Conservation (phyloP, 192 early-diverging fungal genomes). For the Diversispora epigaea region DNA sequence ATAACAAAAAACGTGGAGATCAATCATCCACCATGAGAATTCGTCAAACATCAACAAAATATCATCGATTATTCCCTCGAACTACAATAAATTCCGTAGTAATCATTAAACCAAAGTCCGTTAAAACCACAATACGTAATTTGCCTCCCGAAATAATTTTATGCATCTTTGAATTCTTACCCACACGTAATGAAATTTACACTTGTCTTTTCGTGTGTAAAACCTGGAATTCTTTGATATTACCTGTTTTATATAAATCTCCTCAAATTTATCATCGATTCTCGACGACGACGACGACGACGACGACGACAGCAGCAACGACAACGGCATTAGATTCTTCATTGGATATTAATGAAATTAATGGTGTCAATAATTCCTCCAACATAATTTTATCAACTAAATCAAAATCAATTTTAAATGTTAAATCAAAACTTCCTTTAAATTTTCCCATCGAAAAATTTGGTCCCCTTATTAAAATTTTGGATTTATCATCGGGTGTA, state of each 20-base stretch:
- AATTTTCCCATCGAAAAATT: conserved; percentile 24
- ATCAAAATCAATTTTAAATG: background rate
- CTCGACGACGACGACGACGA: background rate
- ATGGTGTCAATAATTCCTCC: too few relatives aligned
- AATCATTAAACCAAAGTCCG: background rate
- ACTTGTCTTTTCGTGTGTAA: conserved; percentile 15
- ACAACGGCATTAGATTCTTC: background rate
- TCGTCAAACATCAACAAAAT: background rate
- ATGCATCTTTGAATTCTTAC: conserved; percentile 5
- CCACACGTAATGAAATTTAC: background rate
- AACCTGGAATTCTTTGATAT: conserved; percentile 1
- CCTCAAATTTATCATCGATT: conserved; percentile 10
- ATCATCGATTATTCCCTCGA: background rate
- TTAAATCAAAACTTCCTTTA: background rate
- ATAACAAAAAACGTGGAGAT: too few relatives aligned
- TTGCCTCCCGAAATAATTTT: conserved; percentile 5
- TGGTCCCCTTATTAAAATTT: background rate
- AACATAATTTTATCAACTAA: background rate
- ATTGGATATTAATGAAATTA: too few relatives aligned
- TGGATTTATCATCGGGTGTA: background rate
- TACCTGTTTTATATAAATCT: conserved; percentile 4
- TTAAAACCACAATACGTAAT: background rate
- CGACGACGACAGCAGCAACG: background rate
- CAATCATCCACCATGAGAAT: background rate
- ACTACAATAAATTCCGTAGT: background rate